phyloP scores from a whole-genome alignment of 2,329 filamentous ascomycete genomes.

The Didymella lethalis region DNA sequence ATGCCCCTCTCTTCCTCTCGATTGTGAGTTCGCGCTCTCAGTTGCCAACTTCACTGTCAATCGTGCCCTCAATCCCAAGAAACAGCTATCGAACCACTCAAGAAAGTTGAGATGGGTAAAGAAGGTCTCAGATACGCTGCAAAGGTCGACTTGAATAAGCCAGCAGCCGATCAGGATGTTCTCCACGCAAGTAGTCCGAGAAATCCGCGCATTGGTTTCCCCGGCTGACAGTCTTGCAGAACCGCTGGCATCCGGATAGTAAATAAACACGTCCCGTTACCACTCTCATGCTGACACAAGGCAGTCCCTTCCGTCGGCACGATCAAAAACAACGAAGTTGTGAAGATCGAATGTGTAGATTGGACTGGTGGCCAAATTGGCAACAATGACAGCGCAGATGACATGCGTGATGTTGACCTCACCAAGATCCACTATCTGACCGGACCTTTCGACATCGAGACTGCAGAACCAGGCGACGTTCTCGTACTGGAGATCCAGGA shows the following conservation, averaged over 20 bases:
- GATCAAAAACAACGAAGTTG: slow-evolving; percentile 83
- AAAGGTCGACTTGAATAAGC: slow-evolving; percentile 76
- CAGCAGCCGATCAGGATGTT: slow-evolving; percentile 72
- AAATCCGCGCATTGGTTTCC: background rate
- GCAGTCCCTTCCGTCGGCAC: slow-evolving; percentile 75
- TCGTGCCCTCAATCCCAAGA: background rate
- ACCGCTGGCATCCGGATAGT: slow-evolving; percentile 94
- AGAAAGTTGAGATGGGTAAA: slow-evolving; percentile 53
- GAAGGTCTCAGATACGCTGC: slow-evolving; percentile 73
- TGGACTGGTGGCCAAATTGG: slow-evolving; percentile 79
- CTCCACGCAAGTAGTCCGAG: slow-evolving; percentile 67
- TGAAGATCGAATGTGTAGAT: slow-evolving; percentile 92
- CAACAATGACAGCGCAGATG: slow-evolving; percentile 90
- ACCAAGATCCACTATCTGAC: slow-evolving; percentile 87
- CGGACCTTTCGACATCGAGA: slow-evolving; percentile 86
- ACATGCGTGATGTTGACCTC: slow-evolving; percentile 83
- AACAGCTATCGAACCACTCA: background rate
- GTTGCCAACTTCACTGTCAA: too few species aligned
- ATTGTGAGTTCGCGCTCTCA: background rate
- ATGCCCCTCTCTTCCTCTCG: slow-evolving; percentile 13
- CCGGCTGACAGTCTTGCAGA: slow-evolving; percentile 59
- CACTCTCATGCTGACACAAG: slow-evolving; percentile 4
- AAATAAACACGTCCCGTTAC: background rate
- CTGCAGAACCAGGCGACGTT: slow-evolving; percentile 83
- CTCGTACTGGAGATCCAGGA: slow-evolving; percentile 91